Evolutionary conservation across 75 land plant species (phyloP).

Genomic region (Larix kaempferi): DNA sequence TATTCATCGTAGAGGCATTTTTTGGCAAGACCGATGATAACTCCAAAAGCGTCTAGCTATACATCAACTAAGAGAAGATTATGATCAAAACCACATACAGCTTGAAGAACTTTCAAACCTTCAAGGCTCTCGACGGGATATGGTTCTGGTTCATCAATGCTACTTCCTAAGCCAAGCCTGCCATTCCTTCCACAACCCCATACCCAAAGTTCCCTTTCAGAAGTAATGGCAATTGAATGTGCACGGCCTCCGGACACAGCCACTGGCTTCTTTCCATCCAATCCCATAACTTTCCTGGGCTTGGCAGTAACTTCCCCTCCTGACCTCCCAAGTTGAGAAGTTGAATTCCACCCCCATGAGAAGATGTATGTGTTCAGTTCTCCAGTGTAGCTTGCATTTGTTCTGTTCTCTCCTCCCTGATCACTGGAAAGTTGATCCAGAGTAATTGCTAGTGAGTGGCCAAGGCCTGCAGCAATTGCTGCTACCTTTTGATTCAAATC

Average conservation of each 20-base stretch:
- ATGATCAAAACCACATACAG: slow-evolving; percentile 84
- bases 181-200: slow-evolving; percentile 99
- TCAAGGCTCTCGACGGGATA: slow-evolving; percentile 51
- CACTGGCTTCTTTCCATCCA: slow-evolving; percentile 40
- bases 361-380: slow-evolving; percentile 13
- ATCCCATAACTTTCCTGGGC: slow-evolving; percentile 50
- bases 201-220: slow-evolving; percentile 53
- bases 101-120: slow-evolving; percentile 49
- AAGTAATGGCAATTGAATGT: slow-evolving; percentile 84
- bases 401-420: slow-evolving; percentile 1
- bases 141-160: slow-evolving; percentile 72
- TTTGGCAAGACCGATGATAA: too few species aligned
- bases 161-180: slow-evolving; percentile 83
- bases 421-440: slow-evolving; percentile 8
- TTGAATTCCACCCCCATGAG: slow-evolving; percentile 96
- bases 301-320: slow-evolving; percentile 17
- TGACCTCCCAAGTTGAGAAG: slow-evolving; percentile 73
- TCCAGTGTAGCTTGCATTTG: neutral
- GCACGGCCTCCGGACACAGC: slow-evolving; percentile 77
- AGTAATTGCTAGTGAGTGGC: slow-evolving; percentile 79
- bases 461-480: slow-evolving; percentile 70
- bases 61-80: slow-evolving; percentile 52
- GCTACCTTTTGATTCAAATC: slow-evolving; percentile 21
- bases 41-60: neutral
- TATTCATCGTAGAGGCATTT: too few species aligned